These are phyloP conservation scores for Ceratocystis cubensis DNA, from an alignment of 2,329 filamentous ascomycete genomes.

Conservation along the genomic window DNA sequence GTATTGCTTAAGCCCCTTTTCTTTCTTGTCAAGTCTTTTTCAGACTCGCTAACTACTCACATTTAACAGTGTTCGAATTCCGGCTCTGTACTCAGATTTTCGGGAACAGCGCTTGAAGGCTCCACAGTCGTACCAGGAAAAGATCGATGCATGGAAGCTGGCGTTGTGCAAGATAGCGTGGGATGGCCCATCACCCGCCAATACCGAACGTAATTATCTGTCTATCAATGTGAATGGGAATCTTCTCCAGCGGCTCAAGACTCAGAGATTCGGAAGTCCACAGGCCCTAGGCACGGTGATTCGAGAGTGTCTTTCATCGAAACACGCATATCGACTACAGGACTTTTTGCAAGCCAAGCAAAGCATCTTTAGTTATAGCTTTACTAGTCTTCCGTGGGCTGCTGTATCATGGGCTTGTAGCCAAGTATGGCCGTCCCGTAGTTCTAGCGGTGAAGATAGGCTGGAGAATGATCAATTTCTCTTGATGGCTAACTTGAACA, in stretches of 20 bases:
- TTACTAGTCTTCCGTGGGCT: constrained; percentile 56
- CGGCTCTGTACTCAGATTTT: constrained; percentile 84
- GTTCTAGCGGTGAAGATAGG: constrained; percentile 37
- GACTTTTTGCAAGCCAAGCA: constrained; percentile 54
- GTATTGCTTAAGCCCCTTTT: constrained; percentile 28
- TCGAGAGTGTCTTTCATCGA: constrained; percentile 55
- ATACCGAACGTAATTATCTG: constrained; percentile 36
- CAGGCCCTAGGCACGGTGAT: constrained; percentile 69
- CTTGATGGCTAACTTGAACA: constrained; percentile 49
- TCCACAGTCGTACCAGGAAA: constrained; percentile 73
- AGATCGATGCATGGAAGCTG: constrained; percentile 64
- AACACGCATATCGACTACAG: constrained; percentile 56
- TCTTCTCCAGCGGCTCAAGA: constrained; percentile 59
- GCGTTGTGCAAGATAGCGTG: constrained; percentile 58
- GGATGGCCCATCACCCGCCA: constrained; percentile 41
- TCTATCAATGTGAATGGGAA: constrained; percentile 46
- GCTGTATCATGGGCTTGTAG: constrained; percentile 64
- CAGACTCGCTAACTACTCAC: not conserved
- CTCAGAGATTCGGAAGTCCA: constrained; percentile 66
- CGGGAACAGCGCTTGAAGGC: constrained; percentile 59
- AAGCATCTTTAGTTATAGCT: constrained; percentile 57
- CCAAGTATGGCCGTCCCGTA: constrained; percentile 51
- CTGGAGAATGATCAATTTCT: constrained; percentile 53
- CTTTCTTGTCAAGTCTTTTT: not conserved
- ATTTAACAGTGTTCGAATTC: constrained; percentile 53